Evolutionary conservation across 495 filamentous ascomycete genomes (phyloP).

Genomic region (Hypoxylon cercidicola): DNA sequence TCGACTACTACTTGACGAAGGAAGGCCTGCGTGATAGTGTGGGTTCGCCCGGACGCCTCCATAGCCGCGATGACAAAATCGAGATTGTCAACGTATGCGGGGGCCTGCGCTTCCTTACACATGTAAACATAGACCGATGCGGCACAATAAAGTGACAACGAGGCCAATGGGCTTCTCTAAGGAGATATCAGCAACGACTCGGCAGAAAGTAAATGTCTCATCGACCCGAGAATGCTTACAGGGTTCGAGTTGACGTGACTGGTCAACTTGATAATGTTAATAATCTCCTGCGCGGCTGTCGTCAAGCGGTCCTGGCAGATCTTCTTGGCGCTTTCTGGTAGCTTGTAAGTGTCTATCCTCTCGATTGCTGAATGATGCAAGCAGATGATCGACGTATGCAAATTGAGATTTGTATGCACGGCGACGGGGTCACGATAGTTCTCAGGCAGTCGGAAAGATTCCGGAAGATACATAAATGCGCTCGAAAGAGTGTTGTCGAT

Average conservation of each 20-base stretch:
- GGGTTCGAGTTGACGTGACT: conserved; percentile 42
- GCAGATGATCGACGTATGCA: conserved; percentile 57
- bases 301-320: conserved; percentile 45
- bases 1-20: conserved; percentile 55
- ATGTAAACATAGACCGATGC: conserved; percentile 52
- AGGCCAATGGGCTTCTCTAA: conserved; percentile 53
- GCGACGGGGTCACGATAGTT: conserved; percentile 51
- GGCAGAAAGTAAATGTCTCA: neutral
- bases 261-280: conserved; percentile 55
- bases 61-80: conserved; percentile 54
- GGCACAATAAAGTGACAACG: conserved; percentile 56
- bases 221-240: conserved; percentile 29
- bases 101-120: conserved; percentile 41
- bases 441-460: conserved; percentile 50
- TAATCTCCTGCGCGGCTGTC: conserved; percentile 55
- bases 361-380: conserved; percentile 57
- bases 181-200: conserved; percentile 5
- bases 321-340: conserved; percentile 46
- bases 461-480: conserved; percentile 59
- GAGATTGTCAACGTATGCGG: conserved; percentile 47
- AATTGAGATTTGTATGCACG: conserved; percentile 56
- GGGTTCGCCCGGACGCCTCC: conserved; percentile 48
- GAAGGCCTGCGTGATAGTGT: conserved; percentile 52
- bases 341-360: conserved; percentile 50
- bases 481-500: conserved; percentile 57